These are phyloP conservation scores for Rubroboletus satanas DNA, from an alignment of 768 basidiomycete genomes.

Conservation along the genomic window DNA sequence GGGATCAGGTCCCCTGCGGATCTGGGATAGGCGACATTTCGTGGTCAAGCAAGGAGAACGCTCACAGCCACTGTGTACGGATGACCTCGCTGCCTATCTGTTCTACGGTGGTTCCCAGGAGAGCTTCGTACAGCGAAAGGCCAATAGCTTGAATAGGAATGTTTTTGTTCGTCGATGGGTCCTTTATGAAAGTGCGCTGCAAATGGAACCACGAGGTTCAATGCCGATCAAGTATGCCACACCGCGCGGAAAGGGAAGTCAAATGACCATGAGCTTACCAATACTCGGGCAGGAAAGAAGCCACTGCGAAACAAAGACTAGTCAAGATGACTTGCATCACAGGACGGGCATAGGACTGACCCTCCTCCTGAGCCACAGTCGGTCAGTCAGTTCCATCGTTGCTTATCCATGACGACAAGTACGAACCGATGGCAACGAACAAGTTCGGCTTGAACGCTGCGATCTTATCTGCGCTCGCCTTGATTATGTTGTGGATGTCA, in stretches of 20 bases:
- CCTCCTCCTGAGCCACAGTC: slow-evolving; percentile 60
- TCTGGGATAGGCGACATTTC: not conserved
- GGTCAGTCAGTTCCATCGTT: not conserved
- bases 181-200: slow-evolving; percentile 82
- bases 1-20: slow-evolving; percentile 56
- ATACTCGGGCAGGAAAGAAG: slow-evolving; percentile 92
- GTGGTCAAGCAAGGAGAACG: slow-evolving; percentile 10
- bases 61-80: slow-evolving; percentile 95
- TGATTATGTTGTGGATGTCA: slow-evolving; percentile 87
- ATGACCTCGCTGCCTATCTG: slow-evolving; percentile 82
- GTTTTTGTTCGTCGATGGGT: slow-evolving; percentile 62
- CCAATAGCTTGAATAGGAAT: slow-evolving; percentile 97
- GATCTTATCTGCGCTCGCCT: slow-evolving; percentile 60
- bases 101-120: slow-evolving; percentile 70
- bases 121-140: slow-evolving; percentile 88
- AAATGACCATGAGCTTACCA: slow-evolving; percentile 42
- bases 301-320: slow-evolving; percentile 49
- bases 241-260: not conserved
- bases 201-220: not conserved
- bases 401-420: not conserved
- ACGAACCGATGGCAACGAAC: slow-evolving; percentile 75
- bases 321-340: slow-evolving; percentile 11
- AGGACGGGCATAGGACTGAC: slow-evolving; percentile 44
- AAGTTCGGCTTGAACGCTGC: slow-evolving; percentile 84
- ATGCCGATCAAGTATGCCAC: not conserved